Base-by-base conservation (phyloP, 805 yeast genomes). In the Candida xiaguanensis region DNA sequence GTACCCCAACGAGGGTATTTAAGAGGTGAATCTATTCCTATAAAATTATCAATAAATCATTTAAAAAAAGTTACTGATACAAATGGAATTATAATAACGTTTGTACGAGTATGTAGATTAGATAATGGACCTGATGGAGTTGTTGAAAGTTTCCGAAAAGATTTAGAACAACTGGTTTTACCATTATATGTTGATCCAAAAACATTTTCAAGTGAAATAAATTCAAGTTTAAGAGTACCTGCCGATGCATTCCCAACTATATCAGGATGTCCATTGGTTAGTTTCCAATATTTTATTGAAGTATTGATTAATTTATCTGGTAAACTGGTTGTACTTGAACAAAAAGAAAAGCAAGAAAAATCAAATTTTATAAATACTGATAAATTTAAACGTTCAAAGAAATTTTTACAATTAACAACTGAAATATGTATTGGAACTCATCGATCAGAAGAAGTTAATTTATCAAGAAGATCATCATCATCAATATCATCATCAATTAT, bases 211-310 rank as follows among this genome's bases (percentile, higher is more conserved):
- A 71, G 80, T 29, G 80, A 76, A 24, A 68, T 82, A 8, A 76
- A 75, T 23, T 77, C 90, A 0, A 74, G 77, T 29, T 59, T 89
- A 15, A 69, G 80, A 45, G 80, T 89, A 0, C 96, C 97, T 0
- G 77, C 84, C 0, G 96, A 89, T 50, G 80, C 85, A 0, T 87
- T 89, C 55, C 95, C 96, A 1, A 85, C 95, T 0, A 85, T 87
- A 11, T 71, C 77, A 13, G 84, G 85, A 1, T 76, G 85, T 37
- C 78, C 78, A 2, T 62, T 82, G 34, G 87, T 88, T 7, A 73
- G 88, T 2, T 89, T 89, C 58, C 91, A 85, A 53, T 89, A 90
- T 56, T 85, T 83, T 53, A 65, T 89, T 12, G 97, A 89, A 56
- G 89, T 85, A 2, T 70, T 87, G 41, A 78, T 85, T n/a, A 89